phyloP scores from a whole-genome alignment of 495 filamentous ascomycete species.

The Lepraria neglecta region DNA sequence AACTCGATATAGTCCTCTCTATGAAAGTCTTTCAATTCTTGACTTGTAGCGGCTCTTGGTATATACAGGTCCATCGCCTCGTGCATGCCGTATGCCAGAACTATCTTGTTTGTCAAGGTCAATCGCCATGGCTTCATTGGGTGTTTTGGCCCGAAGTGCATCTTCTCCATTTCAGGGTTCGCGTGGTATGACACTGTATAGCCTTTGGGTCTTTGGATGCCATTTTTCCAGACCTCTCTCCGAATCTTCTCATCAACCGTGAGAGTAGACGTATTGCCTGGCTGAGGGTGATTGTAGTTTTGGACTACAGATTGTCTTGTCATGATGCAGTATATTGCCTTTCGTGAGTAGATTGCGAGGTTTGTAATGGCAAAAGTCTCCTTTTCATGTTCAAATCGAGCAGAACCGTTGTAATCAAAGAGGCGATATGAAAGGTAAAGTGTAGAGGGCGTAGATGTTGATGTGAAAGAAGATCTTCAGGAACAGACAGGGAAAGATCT shows the following conservation, averaged over 20 bases:
- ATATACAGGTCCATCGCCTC: conserved; percentile 91
- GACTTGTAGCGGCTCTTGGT: conserved; percentile 71
- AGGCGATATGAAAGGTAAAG: neutral
- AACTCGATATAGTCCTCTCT: conserved; percentile 85
- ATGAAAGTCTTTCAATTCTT: conserved; percentile 86
- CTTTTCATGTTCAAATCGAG: conserved; percentile 1
- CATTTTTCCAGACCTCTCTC: conserved; percentile 61
- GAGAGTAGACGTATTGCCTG: conserved; percentile 53
- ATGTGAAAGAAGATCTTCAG: no score
- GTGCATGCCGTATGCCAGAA: conserved; percentile 90
- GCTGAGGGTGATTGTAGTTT: conserved; percentile 55
- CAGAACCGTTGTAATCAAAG: neutral
- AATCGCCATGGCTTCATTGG: conserved; percentile 99
- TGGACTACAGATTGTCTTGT: conserved; percentile 50
- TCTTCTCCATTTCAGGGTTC: conserved; percentile 89
- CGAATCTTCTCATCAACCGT: conserved; percentile 58
- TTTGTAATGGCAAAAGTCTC: neutral
- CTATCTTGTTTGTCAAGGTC: conserved; percentile 87
- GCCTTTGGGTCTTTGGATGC: conserved; percentile 70
- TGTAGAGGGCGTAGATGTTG: neutral
- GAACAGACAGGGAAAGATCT: no score
- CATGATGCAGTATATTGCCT: conserved; percentile 18
- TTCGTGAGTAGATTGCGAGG: neutral
- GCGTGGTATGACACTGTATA: conserved; percentile 96
- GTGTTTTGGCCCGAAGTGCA: conserved; percentile 91